These are phyloP conservation scores for Saprolegnia diclina DNA, from an alignment of 352 stramenopile species.

Conservation along the genomic window DNA sequence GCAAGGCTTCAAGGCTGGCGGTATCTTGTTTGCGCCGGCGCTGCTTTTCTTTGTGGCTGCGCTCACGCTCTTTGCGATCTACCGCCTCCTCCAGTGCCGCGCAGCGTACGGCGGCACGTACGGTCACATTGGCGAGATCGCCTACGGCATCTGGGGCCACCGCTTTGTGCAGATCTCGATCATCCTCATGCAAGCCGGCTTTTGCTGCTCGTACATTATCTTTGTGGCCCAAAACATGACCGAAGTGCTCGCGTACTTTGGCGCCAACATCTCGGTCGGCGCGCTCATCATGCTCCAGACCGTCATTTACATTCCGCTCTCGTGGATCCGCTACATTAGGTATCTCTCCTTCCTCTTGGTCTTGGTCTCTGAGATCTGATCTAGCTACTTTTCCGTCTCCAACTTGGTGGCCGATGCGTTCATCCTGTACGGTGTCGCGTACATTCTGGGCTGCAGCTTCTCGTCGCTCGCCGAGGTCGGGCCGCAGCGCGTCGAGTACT, in stretches of 20 bases:
- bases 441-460: conserved; percentile 72
- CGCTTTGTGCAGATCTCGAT: conserved; percentile 61
- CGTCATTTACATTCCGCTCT: conserved; percentile 57
- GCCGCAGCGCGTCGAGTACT: conserved; percentile 37
- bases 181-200: conserved; percentile 59
- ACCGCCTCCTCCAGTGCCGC: conserved; percentile 48
- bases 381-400: conserved; percentile 51
- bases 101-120: conserved; percentile 54
- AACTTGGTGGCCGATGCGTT: conserved; percentile 59
- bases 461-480: conserved; percentile 44
- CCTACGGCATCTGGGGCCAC: conserved; percentile 44
- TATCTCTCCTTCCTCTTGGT: conserved; percentile 20
- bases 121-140: conserved; percentile 46
- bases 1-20: conserved; percentile 58
- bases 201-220: conserved; percentile 72
- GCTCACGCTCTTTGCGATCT: conserved; percentile 58
- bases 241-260: conserved; percentile 52
- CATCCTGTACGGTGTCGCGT: conserved; percentile 73
- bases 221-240: conserved; percentile 68
- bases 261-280: conserved; percentile 37
- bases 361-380: not conserved
- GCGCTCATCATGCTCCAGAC: conserved; percentile 59
- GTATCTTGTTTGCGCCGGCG: conserved; percentile 59
- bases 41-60: conserved; percentile 40
- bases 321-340: conserved; percentile 65